Evolutionary conservation across 805 yeast genomes (phyloP).

Genomic region (Kregervanrija pseudodelftensis): DNA sequence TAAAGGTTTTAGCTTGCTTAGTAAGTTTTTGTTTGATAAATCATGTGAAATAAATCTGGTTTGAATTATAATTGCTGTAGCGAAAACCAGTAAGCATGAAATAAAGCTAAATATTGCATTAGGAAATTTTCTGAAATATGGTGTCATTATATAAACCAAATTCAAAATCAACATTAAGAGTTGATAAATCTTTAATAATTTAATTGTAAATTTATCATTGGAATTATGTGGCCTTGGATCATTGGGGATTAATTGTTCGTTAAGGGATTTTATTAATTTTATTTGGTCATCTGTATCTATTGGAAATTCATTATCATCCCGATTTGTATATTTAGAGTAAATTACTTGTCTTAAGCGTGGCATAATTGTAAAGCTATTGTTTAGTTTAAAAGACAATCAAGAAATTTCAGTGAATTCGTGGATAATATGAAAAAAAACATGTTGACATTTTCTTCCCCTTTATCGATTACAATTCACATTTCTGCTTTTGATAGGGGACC

Average conservation of each 20-base stretch:
- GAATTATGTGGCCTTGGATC: slow-evolving; percentile 4
- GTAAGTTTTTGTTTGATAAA: background rate
- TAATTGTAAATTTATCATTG: slow-evolving; percentile 7
- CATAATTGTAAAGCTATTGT: slow-evolving; percentile 11
- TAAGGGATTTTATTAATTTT: slow-evolving; percentile 11
- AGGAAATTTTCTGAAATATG: slow-evolving; percentile 20
- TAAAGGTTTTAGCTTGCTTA: background rate
- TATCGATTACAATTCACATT: too few relatives aligned
- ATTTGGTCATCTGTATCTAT: slow-evolving; percentile 22
- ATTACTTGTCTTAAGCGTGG: slow-evolving; percentile 24
- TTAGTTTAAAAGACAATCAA: too few relatives aligned
- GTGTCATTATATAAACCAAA: slow-evolving; percentile 19
- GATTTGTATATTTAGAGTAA: slow-evolving; percentile 17
- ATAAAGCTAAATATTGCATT: slow-evolving; percentile 20
- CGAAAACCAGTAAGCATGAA: slow-evolving; percentile 17
- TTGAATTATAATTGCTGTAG: slow-evolving; percentile 15
- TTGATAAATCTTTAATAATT: slow-evolving; percentile 13
- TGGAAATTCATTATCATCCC: slow-evolving; percentile 9
- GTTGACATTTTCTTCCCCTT: too few relatives aligned
- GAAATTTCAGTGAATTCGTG: too few relatives aligned
- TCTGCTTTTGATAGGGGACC: too few relatives aligned
- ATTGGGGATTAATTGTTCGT: slow-evolving; percentile 15
- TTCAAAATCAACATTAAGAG: slow-evolving; percentile 16
- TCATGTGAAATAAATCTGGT: slow-evolving; percentile 9
- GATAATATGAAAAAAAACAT: too few relatives aligned